Evolutionary conservation across 2,329 filamentous ascomycete genomes (phyloP), one percentile per base, ranked within the genome.

Genomic region (Periconia sp.): DNA sequence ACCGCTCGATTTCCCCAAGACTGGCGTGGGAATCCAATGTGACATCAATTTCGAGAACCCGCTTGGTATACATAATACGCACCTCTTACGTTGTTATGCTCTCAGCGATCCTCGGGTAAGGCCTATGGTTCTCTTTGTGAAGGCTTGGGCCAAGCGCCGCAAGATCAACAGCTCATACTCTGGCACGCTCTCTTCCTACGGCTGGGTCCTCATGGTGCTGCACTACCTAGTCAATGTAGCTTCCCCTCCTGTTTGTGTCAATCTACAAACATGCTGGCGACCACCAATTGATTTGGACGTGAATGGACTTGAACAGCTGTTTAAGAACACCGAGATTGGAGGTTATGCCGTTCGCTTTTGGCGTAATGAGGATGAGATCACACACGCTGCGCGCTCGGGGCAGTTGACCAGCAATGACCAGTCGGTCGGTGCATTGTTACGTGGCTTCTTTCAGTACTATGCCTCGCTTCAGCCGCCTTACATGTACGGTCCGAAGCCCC

Each of bases 11-110:
- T 92, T 92, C 44, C 88, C 88, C 5, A 89, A 89, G 60, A 75
- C 76, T 7, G 86, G 85, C 4, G 81, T 87, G 19, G 90, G 90
- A n/a, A 88, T 92, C 11, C 88, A 92, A 64, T 94, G 89, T 65
- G 90, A 96, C 63, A 89, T 96, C 76, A 95, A 95, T 68, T 96
- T 96, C 65, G 87, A 87, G 1, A 91, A 91, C 13, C 84, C 88
- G 31, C 80, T 96, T 3, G 90, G 86, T 2, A 76, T 95, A 3
- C 87, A 94, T 53, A 96, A 96, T 66, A 95, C 91, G 0, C 74
- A 83, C 23, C 81, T 96, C 26, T 79, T 96, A 21, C 84, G 88
- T 26, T 92, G 89, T 67, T 96, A 96, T 70, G 86, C 87, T 2
- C 80, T 83, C 41, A 88, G 87, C 15, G 92, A 96, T 63, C 73